Evolutionary conservation across 1,284 basidiomycete genomes (phyloP), one percentile per base, ranked within the genome.

Genomic region (Ustilago cynodontis): DNA sequence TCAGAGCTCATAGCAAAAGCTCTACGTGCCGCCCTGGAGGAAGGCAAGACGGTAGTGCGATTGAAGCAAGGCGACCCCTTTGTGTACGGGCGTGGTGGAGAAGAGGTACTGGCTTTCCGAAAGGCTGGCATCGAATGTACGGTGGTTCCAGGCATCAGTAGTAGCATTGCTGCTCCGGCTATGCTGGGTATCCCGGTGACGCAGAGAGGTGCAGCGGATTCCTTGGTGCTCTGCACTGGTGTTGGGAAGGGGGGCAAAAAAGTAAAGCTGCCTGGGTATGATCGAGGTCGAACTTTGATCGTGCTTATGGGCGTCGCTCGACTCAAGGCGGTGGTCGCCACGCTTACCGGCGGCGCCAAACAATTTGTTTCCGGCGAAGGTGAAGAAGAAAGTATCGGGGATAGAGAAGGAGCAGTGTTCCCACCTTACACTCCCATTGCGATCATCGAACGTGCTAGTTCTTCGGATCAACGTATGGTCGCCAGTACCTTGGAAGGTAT

Each of bases 61-160:
- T 89, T 99, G 16, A 98, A 99, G 87, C 96, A 98, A 88, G 96
- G 96, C 29, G 96, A 98, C 86, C 96, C 96, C 1, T 93, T 93
- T 31, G 91, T 99, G 0, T 99, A 97, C 83, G 96, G 94, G 2
- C 91, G 96, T 24, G 93, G 93, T 0, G 95, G 95, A 13, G 96
- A 98, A 85, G 96, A 99, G 86, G 91, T 98, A 1, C 88, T 98
- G 20, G 94, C 93, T 86, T 96, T 98, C 90, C 90, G 94, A 14
- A 87, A 90, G 58, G 91, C 91, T 55, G 95, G 94, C 0, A 93
- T 92, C 83, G 92, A 94, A 73, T 90, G 92, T 1, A 88, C 93
- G 49, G 90, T 98, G 63, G 89, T 98, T 2, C 96, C 96, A 0
- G 96, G 96, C 1, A 91, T 99, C 35, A 92, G 90, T 69, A 94